Conservation (phyloP, 257 asterid genomes). For the Fraxinus excelsior region DNA sequence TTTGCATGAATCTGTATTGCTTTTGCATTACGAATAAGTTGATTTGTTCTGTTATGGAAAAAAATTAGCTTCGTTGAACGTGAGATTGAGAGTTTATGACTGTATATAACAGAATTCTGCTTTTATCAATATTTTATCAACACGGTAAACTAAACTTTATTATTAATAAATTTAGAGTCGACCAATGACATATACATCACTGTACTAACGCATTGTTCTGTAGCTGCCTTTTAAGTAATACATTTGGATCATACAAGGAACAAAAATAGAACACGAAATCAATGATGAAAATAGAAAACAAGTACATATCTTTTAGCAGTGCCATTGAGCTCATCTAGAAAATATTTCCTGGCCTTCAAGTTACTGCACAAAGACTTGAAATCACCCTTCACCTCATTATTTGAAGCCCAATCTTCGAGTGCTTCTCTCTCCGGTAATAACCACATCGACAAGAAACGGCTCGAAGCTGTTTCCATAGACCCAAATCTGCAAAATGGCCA, state of each 20-base stretch:
- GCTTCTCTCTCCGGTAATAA: constrained; percentile 70
- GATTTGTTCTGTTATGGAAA: neutral
- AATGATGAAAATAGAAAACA: constrained; percentile 5
- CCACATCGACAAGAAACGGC: constrained; percentile 87
- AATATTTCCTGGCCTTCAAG: constrained; percentile 53
- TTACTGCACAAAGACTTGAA: constrained; percentile 61
- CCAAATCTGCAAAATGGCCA: too few relatives aligned
- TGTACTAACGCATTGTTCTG: too few relatives aligned
- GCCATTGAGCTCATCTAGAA: constrained; percentile 73
- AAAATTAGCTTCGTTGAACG: neutral
- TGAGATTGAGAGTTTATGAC: neutral
- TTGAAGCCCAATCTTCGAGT: constrained; percentile 79
- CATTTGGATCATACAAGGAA: neutral
- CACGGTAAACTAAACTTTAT: neutral
- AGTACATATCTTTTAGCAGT: constrained; percentile 58
- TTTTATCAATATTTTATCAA: neutral
- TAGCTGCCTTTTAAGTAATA: too few relatives aligned
- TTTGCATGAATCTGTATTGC: constrained; percentile 8
- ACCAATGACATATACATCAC: too few relatives aligned
- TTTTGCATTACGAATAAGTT: neutral
- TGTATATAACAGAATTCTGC: neutral
- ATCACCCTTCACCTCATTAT: constrained; percentile 56
- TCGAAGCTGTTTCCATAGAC: constrained; percentile 89
- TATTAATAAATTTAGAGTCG: neutral
- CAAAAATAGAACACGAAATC: neutral